These are phyloP conservation scores for Calocybe cyanea DNA, from an alignment of 768 basidiomycete genomes.

Conservation along the genomic window DNA sequence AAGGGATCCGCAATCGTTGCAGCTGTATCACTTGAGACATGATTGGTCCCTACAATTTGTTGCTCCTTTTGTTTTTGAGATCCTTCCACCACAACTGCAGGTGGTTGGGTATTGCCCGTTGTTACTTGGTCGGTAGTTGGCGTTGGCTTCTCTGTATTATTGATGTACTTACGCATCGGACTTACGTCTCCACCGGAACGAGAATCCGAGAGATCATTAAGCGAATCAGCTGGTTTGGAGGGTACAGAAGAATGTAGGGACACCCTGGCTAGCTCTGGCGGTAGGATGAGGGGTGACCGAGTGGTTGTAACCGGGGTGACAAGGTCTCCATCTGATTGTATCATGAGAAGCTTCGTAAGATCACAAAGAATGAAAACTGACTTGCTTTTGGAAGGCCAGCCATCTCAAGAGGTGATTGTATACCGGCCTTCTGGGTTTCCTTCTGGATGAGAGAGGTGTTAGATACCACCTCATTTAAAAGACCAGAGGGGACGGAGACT, in stretches of 20 bases:
- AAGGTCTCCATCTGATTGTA: conserved; percentile 1
- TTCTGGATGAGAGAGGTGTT: background rate
- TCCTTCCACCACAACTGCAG: background rate
- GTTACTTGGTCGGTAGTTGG: background rate
- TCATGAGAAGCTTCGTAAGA: conserved; percentile 2
- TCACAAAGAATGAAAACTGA: conserved; percentile 2
- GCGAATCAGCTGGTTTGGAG: conserved; percentile 11
- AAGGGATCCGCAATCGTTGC: conserved; percentile 8
- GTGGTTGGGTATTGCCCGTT: background rate
- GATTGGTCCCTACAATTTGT: conserved; percentile 14
- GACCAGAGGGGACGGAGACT: background rate
- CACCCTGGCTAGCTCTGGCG: conserved; percentile 10
- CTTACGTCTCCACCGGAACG: conserved; percentile 7
- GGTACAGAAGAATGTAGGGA: conserved; percentile 18
- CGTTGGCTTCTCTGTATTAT: background rate
- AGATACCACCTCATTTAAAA: background rate
- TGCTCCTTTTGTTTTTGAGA: too few species aligned
- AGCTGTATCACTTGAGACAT: conserved; percentile 13
- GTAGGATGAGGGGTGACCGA: conserved; percentile 10
- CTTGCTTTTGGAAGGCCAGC: background rate
- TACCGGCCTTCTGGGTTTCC: background rate
- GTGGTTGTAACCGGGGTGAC: conserved; percentile 10
- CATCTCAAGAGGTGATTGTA: background rate
- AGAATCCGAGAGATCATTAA: conserved; percentile 1
- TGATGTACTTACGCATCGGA: conserved; percentile 6